Evolutionary conservation across 2,329 filamentous ascomycete genomes (phyloP).

Genomic region (Fusarium odoratissimum): DNA sequence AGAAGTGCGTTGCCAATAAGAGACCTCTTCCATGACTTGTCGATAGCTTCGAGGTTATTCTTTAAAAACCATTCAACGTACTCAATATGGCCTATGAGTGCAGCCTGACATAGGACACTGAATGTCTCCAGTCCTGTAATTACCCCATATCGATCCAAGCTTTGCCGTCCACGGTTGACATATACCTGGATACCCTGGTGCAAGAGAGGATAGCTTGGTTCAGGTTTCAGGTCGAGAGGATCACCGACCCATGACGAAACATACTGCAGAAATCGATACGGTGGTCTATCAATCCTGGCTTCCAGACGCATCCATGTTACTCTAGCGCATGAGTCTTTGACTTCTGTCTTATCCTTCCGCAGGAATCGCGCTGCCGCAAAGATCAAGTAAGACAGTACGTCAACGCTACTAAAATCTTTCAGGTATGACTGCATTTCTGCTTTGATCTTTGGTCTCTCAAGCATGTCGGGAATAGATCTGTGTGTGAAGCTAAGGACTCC

Average conservation of each 20-base stretch:
- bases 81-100: background rate
- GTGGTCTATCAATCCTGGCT: background rate
- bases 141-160: background rate
- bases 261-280: background rate
- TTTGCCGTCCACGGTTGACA: background rate
- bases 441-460: background rate
- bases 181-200: background rate
- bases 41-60: background rate
- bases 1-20: background rate
- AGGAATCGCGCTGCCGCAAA: background rate
- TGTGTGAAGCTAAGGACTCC: background rate
- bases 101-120: background rate
- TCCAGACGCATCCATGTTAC: background rate
- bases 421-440: background rate
- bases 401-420: background rate
- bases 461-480: constrained; percentile 4
- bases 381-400: background rate
- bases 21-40: background rate
- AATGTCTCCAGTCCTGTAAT: background rate
- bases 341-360: background rate
- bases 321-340: fast-evolving
- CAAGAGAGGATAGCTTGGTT: background rate
- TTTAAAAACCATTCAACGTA: background rate
- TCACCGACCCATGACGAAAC: background rate
- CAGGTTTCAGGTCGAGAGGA: background rate